Percentiles rank a stretch among this genome's conserved stretches.
Conservation (phyloP, 495 filamentous ascomycete species). For the Penicillium samsonianum region DNA sequence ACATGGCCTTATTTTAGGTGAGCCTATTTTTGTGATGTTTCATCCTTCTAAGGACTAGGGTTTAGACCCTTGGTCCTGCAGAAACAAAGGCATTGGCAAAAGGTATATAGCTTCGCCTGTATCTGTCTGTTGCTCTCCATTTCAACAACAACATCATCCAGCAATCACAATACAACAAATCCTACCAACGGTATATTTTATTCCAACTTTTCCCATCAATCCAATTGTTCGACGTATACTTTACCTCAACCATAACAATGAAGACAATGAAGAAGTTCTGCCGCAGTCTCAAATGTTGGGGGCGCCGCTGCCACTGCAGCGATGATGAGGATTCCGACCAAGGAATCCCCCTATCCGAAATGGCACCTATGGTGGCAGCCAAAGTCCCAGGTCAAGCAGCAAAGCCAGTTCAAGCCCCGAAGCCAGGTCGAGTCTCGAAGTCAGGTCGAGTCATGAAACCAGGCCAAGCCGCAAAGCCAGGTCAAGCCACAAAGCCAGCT, state of each 20-base stretch:
- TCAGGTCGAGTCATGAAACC: too few relatives aligned
- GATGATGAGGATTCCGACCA: too few relatives aligned
- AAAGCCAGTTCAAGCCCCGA: too few relatives aligned
- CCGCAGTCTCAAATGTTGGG: not conserved
- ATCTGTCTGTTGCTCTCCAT: not conserved
- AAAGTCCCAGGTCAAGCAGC: too few relatives aligned
- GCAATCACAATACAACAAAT: not conserved
- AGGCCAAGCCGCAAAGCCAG: too few relatives aligned
- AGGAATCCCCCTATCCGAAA: too few relatives aligned
- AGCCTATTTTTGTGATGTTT: not conserved
- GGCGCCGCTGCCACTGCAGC: too few relatives aligned
- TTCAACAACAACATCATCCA: not conserved
- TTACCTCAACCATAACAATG: not conserved
- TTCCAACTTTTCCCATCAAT: not conserved
- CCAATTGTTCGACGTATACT: not conserved
- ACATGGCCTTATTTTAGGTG: not conserved
- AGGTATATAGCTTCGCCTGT: not conserved
- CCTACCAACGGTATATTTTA: not conserved
- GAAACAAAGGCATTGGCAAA: not conserved
- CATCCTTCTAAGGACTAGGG: not conserved
- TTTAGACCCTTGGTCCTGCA: not conserved
- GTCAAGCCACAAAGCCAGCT: too few relatives aligned
- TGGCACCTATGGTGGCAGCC: too few relatives aligned
- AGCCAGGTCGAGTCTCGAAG: not conserved
- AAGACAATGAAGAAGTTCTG: not conserved